These are phyloP conservation scores for Boletus rubescentipes DNA, from an alignment of 768 basidiomycete genomes.

Conservation along the genomic window DNA sequence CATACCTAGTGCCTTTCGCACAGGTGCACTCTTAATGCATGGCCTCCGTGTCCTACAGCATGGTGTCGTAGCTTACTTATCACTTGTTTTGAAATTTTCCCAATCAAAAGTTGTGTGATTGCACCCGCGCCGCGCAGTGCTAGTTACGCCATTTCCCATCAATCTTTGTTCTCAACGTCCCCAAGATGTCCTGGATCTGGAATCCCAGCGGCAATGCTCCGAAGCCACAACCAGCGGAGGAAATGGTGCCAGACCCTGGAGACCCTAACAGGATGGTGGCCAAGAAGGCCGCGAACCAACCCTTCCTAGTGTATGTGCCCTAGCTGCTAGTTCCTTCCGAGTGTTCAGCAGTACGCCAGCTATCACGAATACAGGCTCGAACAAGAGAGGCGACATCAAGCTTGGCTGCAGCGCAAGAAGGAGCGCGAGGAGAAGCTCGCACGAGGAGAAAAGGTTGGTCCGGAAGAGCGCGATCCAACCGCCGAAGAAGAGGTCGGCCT, in stretches of 20 bases:
- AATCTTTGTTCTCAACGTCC: not conserved
- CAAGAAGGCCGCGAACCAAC: conserved; percentile 79
- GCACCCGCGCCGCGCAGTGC: not conserved
- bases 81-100: not conserved
- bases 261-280: conserved; percentile 72
- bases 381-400: conserved; percentile 58
- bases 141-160: not conserved
- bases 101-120: not conserved
- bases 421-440: conserved; percentile 72
- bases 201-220: conserved; percentile 41
- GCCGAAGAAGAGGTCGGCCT: conserved; percentile 64
- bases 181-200: conserved; percentile 65
- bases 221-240: conserved; percentile 39
- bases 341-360: conserved; percentile 35
- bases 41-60: conserved; percentile 21
- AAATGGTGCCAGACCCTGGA: conserved; percentile 60
- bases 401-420: conserved; percentile 68
- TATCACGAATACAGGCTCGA: conserved; percentile 66
- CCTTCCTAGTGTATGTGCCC: conserved; percentile 73
- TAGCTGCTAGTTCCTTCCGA: not conserved
- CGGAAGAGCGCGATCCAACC: conserved; percentile 73
- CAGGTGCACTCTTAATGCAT: conserved; percentile 32
- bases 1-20: conserved; percentile 34
- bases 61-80: conserved; percentile 10
- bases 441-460: conserved; percentile 69